Evolutionary conservation across 2,329 filamentous ascomycete genomes (phyloP).

Genomic region (Penicillium expansum): DNA sequence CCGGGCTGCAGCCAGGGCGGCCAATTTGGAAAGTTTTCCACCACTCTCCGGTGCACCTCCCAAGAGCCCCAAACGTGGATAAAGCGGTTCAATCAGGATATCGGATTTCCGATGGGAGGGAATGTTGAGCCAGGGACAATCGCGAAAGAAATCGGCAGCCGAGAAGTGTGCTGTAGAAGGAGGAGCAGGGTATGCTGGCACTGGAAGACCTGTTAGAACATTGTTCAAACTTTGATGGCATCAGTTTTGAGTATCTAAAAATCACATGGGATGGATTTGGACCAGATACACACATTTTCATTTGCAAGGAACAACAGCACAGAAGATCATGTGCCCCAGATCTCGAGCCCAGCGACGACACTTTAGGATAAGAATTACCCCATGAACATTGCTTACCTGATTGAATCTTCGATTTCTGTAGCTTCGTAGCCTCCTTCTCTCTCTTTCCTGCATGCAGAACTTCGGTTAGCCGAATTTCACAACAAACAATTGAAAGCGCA

Average conservation of each 20-base stretch:
- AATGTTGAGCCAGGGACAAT: constrained; percentile 80
- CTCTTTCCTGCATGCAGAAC: constrained; percentile 29
- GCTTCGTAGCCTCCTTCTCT: constrained; percentile 33
- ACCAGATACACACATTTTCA: constrained; percentile 7
- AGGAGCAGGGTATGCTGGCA: constrained; percentile 30
- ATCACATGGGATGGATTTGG: not conserved
- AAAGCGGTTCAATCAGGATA: constrained; percentile 60
- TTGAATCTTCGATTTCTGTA: constrained; percentile 29
- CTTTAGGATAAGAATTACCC: constrained; percentile 5
- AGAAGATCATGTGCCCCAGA: not conserved
- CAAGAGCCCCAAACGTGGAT: constrained; percentile 65
- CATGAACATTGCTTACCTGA: constrained; percentile 24
- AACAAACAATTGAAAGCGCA: not conserved
- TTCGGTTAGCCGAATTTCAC: constrained; percentile 6
- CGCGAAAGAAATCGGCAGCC: constrained; percentile 67
- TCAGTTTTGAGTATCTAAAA: constrained; percentile 29
- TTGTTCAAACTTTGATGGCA: constrained; percentile 30
- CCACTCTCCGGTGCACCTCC: constrained; percentile 66
- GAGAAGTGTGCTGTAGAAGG: constrained; percentile 40
- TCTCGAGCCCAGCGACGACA: constrained; percentile 32
- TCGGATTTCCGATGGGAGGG: constrained; percentile 62
- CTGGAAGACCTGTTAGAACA: constrained; percentile 41
- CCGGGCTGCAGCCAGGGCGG: constrained; percentile 79
- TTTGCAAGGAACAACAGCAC: not conserved
- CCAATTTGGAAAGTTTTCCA: constrained; percentile 84